Evolutionary conservation across 805 yeast genomes (phyloP), one percentile per base, ranked within the genome.

Genomic region (Candida yuanshanica): DNA sequence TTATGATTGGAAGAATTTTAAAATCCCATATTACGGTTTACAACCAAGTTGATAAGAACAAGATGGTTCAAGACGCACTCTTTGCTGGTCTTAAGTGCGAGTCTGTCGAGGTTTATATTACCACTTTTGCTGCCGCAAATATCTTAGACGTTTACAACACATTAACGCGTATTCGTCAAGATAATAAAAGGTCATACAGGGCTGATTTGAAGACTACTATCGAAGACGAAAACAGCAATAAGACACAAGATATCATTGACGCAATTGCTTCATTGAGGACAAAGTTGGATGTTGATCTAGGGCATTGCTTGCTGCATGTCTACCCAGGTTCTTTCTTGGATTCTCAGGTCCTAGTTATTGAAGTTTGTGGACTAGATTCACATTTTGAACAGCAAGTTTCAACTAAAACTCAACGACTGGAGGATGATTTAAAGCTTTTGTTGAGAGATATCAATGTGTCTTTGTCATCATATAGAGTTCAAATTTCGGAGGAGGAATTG

Each of bases 291-390:
- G 81, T 87, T 1, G 63, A 69, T 24, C 60, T 88, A 17, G 82
- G 81, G 2, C 62, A 62, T 5, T 56, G 84, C 14, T 63, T 77
- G 37, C 46, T 82, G 2, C 88, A 83, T 40, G 72, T 89, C 0
- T 90, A 83, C 53, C 98, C 99, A 1, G 82, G 88, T 31, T 78
- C 93, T 8, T 71, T 91, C 44, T 68, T 77, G 34, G 97, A 93
- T 53, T 62, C 81, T 2, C 87, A 83, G 49, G 95, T 85, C 0
- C 64, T 91, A 48, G 80, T 79, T 4, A 61, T 83, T 3, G 72
- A 69, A 38, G 62, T 83, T 24, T 82, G 78, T 33, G 70, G 74
- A 32, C 61, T 80, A 3, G 62, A 59, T n/a, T 83, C 72, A 9
- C 79, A 77, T 47, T 69, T 70, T 45, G 43, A 64, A 22, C 83